phyloP scores from a whole-genome alignment of 1,139 yeast species.

The Scheffersomyces insectosa region DNA sequence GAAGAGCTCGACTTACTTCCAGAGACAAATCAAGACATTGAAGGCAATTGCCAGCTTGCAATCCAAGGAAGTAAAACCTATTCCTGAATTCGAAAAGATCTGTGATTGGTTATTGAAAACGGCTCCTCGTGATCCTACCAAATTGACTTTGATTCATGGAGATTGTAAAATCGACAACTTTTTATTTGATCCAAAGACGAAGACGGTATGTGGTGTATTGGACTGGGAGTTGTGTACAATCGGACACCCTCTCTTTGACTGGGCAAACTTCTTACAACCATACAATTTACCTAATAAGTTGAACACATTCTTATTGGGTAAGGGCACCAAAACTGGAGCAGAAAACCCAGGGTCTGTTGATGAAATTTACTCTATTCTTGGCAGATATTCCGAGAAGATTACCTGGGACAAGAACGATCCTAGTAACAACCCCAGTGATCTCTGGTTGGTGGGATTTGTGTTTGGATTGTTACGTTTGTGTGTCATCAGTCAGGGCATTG shows the following conservation, averaged over 20 bases:
- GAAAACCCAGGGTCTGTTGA: conserved; percentile 32
- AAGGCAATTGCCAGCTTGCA: conserved; percentile 51
- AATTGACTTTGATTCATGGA: conserved; percentile 59
- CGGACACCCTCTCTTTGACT: conserved; percentile 67
- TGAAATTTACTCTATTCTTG: conserved; percentile 12
- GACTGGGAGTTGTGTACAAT: conserved; percentile 73
- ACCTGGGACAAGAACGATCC: conserved; percentile 37
- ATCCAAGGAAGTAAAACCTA: conserved; percentile 48
- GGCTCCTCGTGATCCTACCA: conserved; percentile 51
- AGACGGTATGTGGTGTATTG: conserved; percentile 55
- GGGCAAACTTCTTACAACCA: conserved; percentile 62
- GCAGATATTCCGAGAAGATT: conserved; percentile 12
- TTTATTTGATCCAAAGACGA: conserved; percentile 52
- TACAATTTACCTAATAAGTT: conserved; percentile 47
- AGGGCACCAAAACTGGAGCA: conserved; percentile 27
- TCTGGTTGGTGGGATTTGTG: conserved; percentile 59
- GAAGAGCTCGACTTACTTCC: conserved; percentile 43
- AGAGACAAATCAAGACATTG: conserved; percentile 56
- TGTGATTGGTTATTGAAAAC: conserved; percentile 41
- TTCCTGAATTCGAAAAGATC: conserved; percentile 50
- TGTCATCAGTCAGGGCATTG: conserved; percentile 69
- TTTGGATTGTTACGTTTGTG: conserved; percentile 60
- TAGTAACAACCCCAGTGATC: conserved; percentile 39
- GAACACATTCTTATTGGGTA: conserved; percentile 27
- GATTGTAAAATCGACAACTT: conserved; percentile 69